phyloP scores from a whole-genome alignment of 1,284 basidiomycete species.

The Rhizoctonia solani region DNA sequence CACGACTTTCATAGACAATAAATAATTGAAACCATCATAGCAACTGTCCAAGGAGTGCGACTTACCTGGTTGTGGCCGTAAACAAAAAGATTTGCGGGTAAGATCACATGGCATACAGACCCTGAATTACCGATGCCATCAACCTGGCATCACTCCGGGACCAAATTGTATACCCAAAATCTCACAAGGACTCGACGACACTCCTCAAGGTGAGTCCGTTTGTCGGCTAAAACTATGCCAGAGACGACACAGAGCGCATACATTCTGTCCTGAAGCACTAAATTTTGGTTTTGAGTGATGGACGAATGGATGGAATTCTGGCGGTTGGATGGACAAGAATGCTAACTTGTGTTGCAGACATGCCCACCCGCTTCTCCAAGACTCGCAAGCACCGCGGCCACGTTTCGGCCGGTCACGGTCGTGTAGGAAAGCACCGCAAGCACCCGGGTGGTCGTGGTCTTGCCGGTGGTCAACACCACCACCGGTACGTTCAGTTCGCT shows the following conservation, averaged over 20 bases:
- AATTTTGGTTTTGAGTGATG: neutral
- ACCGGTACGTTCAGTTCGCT: slow-evolving; percentile 67
- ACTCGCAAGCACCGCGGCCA: slow-evolving; percentile 99
- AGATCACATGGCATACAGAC: neutral
- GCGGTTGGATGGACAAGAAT: slow-evolving; percentile 5
- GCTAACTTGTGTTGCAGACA: slow-evolving; percentile 44
- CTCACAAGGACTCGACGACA: slow-evolving; percentile 22
- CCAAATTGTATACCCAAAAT: slow-evolving; percentile 12
- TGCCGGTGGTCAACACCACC: slow-evolving; percentile 99
- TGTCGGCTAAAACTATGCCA: slow-evolving; percentile 2
- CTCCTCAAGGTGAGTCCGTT: neutral
- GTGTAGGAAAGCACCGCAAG: slow-evolving; percentile 99
- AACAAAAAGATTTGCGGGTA: neutral
- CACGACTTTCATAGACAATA: slow-evolving; percentile 33
- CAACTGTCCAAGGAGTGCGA: neutral
- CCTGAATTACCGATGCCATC: slow-evolving; percentile 9
- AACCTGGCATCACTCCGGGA: neutral
- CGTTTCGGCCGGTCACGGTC: slow-evolving; percentile 98
- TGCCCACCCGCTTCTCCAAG: slow-evolving; percentile 94
- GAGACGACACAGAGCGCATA: neutral
- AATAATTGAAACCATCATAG: slow-evolving; percentile 29
- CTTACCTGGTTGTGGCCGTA: slow-evolving; percentile 16
- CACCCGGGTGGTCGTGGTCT: slow-evolving; percentile 99
- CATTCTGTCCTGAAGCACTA: neutral
- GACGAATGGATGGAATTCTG: neutral